These are phyloP conservation scores for Sclerotinia nivalis DNA, from an alignment of 2,329 filamentous ascomycete genomes.

Conservation along the genomic window DNA sequence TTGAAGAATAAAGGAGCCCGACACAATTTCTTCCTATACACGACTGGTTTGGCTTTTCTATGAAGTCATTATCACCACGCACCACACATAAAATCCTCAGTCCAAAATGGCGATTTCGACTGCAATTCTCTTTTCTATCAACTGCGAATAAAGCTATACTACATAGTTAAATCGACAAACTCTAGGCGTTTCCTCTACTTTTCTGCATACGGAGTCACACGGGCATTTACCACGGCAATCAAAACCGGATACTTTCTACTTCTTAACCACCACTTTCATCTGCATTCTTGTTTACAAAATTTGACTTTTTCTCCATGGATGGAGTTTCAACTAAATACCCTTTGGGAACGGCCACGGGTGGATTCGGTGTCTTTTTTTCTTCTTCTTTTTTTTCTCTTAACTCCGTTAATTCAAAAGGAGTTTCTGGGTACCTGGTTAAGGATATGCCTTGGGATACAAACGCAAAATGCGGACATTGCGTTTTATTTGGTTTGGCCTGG, in stretches of 20 bases:
- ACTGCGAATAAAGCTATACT: not conserved
- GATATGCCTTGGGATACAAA: constrained; percentile 10
- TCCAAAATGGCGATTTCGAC: not conserved
- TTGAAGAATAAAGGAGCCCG: constrained; percentile 25
- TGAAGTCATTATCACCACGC: not conserved
- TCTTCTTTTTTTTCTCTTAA: not conserved
- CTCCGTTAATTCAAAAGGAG: constrained; percentile 11
- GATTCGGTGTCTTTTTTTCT: constrained; percentile 11
- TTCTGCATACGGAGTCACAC: constrained; percentile 11
- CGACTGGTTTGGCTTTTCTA: not conserved
- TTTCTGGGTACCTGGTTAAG: constrained; percentile 5
- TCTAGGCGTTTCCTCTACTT: not conserved
- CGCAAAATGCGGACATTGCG: not conserved
- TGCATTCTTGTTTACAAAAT: constrained; percentile 12
- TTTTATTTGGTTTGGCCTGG: not conserved
- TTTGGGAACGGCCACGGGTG: constrained; percentile 11
- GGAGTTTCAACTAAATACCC: constrained; percentile 20
- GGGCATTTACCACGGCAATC: constrained; percentile 20
- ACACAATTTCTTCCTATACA: not conserved
- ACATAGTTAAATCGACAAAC: not conserved
- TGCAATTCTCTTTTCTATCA: not conserved
- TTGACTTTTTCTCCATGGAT: constrained; percentile 8
- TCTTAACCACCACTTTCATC: not conserved
- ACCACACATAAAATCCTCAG: not conserved
- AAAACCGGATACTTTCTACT: constrained; percentile 8